Conservation (phyloP, 176 grass and related monocot species). For the Oryza coarctata region DNA sequence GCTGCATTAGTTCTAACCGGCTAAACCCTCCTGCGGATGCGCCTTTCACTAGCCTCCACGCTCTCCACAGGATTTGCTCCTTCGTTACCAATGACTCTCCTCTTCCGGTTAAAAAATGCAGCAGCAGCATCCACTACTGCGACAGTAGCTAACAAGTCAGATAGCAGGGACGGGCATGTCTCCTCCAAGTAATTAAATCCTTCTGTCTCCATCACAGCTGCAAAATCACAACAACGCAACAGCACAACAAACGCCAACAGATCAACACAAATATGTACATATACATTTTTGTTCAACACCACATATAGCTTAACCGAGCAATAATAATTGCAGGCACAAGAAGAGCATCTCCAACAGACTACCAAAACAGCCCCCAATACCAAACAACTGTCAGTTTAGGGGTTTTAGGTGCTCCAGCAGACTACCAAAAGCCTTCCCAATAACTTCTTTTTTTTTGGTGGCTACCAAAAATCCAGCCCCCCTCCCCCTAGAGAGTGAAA, state of each 20-base stretch:
- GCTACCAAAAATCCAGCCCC: too few species aligned
- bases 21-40: constrained; percentile 62
- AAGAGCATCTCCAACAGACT: too few species aligned
- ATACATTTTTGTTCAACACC: neutral
- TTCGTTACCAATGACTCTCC: constrained; percentile 49
- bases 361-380: too few species aligned
- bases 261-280: neutral
- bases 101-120: constrained; percentile 50
- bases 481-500: too few species aligned
- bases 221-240: constrained; percentile 32
- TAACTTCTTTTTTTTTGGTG: too few species aligned
- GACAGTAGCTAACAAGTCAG: constrained; percentile 78
- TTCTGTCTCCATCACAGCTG: constrained; percentile 90
- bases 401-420: too few species aligned
- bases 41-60: constrained; percentile 54
- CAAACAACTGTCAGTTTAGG: too few species aligned
- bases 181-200: constrained; percentile 87
- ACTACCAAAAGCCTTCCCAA: too few species aligned
- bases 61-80: constrained; percentile 43
- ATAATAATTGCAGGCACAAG: constrained; percentile 11
- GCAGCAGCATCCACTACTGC: constrained; percentile 63
- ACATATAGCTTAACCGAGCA: neutral
- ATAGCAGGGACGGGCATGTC: constrained; percentile 70
- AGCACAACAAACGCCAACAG: constrained; percentile 23
- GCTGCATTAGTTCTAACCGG: constrained; percentile 35